A percentile compares a stretch with the other conserved stretches of the same genome.
Conservation (phyloP, 495 filamentous ascomycete species). For the Acidiella bohemica region DNA sequence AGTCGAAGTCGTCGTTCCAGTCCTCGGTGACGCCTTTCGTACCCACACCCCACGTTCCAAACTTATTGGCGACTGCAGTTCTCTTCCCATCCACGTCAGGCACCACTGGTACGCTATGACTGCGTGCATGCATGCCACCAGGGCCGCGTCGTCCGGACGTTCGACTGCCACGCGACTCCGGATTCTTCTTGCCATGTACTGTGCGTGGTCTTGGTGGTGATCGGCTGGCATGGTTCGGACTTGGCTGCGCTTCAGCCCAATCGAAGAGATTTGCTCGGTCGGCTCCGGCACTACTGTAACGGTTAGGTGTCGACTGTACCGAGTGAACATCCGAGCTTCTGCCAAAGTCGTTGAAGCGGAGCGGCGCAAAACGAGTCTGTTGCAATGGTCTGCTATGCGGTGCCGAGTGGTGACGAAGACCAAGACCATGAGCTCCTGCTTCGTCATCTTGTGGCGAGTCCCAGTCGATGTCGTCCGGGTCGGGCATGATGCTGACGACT, state of each 20-base stretch:
- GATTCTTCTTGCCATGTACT: constrained; percentile 78
- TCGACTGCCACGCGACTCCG: constrained; percentile 58
- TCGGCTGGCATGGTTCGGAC: constrained; percentile 37
- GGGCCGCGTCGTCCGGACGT: constrained; percentile 60
- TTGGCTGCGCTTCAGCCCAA: constrained; percentile 64
- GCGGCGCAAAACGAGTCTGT: too few species aligned
- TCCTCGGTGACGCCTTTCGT: constrained; percentile 50
- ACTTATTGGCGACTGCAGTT: constrained; percentile 54
- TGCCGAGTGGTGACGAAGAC: too few species aligned
- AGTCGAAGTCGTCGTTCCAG: constrained; percentile 35
- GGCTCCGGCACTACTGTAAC: not conserved
- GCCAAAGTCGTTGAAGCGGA: constrained; percentile 7
- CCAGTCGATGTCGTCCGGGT: constrained; percentile 24
- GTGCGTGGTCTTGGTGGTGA: constrained; percentile 64
- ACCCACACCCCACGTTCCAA: constrained; percentile 77
- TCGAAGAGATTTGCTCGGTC: constrained; percentile 58
- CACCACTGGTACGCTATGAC: constrained; percentile 87
- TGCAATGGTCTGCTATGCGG: too few species aligned
- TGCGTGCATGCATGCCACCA: constrained; percentile 67
- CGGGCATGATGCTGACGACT: constrained; percentile 15
- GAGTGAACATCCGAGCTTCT: not conserved
- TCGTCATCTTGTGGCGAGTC: too few species aligned
- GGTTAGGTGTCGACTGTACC: constrained; percentile 7
- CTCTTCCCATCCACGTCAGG: constrained; percentile 48
- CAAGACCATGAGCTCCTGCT: too few species aligned